A percentile compares a stretch with the other conserved stretches of the same genome.
phyloP scores from a whole-genome alignment of 768 basidiomycete species.

The Psilocybe azurescens region DNA sequence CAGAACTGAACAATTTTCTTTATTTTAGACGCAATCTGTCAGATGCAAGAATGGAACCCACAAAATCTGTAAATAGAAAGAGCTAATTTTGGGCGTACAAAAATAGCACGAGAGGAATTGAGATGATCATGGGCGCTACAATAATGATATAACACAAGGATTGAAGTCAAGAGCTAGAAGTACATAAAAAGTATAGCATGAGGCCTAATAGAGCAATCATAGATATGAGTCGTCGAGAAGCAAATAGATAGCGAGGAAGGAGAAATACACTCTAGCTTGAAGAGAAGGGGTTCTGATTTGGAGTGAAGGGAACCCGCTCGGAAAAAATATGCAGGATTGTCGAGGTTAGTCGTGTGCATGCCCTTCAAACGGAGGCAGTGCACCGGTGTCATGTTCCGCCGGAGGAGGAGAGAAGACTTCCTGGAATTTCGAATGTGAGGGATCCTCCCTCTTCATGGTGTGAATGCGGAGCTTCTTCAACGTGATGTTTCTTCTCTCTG shows the following conservation, averaged over 20 bases:
- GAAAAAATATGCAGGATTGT: not conserved
- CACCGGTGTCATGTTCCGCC: conserved; percentile 17
- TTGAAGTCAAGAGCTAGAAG: too few relatives aligned
- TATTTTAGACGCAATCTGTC: too few relatives aligned
- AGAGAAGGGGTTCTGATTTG: not conserved
- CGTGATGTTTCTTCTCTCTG: conserved; percentile 17
- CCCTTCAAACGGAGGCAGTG: conserved; percentile 20
- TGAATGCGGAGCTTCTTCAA: conserved; percentile 8
- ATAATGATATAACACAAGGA: too few relatives aligned
- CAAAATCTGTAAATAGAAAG: too few relatives aligned
- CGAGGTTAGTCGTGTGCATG: not conserved
- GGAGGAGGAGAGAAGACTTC: conserved; percentile 31
- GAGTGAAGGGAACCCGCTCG: not conserved
- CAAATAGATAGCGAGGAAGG: not conserved
- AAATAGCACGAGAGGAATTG: too few relatives aligned
- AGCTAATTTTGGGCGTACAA: too few relatives aligned
- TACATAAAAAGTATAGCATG: too few relatives aligned
- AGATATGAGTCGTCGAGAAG: not conserved
- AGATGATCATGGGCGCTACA: too few relatives aligned
- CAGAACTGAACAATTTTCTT: too few relatives aligned
- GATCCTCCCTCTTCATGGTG: conserved; percentile 18
- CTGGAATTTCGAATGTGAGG: conserved; percentile 30
- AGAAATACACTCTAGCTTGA: not conserved
- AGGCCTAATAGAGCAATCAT: too few relatives aligned
- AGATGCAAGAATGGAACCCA: too few relatives aligned